These are phyloP conservation scores for Hibiscus tridactylites DNA, from an alignment of 345 rosid species.

Conservation along the genomic window DNA sequence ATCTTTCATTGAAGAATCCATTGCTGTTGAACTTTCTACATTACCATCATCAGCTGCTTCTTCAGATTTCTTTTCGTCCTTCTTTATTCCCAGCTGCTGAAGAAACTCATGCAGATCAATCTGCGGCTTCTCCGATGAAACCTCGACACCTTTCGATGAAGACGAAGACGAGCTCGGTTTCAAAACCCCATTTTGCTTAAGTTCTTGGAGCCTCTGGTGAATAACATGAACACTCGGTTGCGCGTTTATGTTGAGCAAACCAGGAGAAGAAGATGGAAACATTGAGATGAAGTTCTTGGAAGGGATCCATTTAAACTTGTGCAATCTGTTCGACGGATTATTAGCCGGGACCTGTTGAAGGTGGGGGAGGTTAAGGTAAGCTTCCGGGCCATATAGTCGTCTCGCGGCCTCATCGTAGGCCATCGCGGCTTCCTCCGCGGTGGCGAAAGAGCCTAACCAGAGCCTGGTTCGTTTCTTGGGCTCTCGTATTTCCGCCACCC, in stretches of 20 bases:
- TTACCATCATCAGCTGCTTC: not conserved
- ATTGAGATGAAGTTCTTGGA: constrained; percentile 73
- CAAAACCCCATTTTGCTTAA: constrained; percentile 42
- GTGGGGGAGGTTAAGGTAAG: constrained; percentile 87
- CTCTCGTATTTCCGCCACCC: constrained; percentile 96
- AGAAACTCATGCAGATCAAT: constrained; percentile 90
- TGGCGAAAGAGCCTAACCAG: constrained; percentile 84
- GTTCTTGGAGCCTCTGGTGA: constrained; percentile 83
- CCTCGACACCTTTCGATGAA: constrained; percentile 23
- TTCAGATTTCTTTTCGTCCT: constrained; percentile 26
- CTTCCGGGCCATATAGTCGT: constrained; percentile 72
- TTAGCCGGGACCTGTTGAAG: constrained; percentile 25
- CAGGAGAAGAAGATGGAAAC: constrained; percentile 75
- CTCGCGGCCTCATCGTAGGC: constrained; percentile 86
- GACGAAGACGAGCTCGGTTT: constrained; percentile 3
- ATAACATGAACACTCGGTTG: constrained; percentile 82
- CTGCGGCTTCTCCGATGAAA: constrained; percentile 49
- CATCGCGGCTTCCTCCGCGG: constrained; percentile 94
- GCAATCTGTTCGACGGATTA: constrained; percentile 11
- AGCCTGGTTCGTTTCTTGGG: constrained; percentile 85
- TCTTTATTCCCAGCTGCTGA: constrained; percentile 74
- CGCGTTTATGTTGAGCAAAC: constrained; percentile 73
- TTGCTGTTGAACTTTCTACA: constrained; percentile 16
- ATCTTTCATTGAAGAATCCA: constrained; percentile 32
- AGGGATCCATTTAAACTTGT: constrained; percentile 72